Conservation (phyloP, 106 monocot genomes). For the Dendrobium nobile region DNA sequence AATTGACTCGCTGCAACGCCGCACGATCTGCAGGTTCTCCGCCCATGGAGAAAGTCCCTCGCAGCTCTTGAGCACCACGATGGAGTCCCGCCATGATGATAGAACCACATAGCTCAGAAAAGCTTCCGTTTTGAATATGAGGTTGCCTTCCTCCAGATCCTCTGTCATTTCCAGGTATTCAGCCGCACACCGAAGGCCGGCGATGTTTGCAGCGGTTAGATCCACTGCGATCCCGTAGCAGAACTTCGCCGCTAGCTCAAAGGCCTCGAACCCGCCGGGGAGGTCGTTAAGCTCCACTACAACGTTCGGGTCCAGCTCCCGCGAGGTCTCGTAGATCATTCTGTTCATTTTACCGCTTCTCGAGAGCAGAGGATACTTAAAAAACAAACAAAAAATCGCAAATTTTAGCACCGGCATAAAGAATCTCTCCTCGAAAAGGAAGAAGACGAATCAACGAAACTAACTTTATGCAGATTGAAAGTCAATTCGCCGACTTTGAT, state of each 20-base stretch:
- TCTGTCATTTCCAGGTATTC: constrained; percentile 98
- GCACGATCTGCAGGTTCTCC: constrained; percentile 90
- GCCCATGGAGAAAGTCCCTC: constrained; percentile 90
- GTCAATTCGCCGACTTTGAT: constrained; percentile 47
- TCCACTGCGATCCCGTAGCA: constrained; percentile 92
- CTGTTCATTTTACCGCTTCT: constrained; percentile 76
- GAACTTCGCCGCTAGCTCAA: constrained; percentile 92
- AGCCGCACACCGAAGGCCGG: constrained; percentile 72
- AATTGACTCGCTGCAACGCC: constrained; percentile 86
- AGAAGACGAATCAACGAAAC: neutral
- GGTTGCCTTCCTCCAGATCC: constrained; percentile 87
- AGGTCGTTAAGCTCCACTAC: constrained; percentile 58
- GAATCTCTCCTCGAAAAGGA: neutral
- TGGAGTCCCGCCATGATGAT: constrained; percentile 83
- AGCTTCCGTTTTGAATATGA: constrained; percentile 96
- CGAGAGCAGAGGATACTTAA: constrained; percentile 81
- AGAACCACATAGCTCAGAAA: constrained; percentile 93
- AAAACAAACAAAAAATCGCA: neutral
- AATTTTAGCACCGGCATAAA: neutral
- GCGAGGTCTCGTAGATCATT: constrained; percentile 54
- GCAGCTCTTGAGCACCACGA: constrained; percentile 79
- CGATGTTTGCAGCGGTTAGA: constrained; percentile 76
- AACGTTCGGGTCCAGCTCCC: constrained; percentile 17
- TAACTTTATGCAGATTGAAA: constrained; percentile 91
- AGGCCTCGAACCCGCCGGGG: constrained; percentile 74